phyloP scores from a whole-genome alignment of 2,329 filamentous ascomycete genomes.

The Cadophora sp. region DNA sequence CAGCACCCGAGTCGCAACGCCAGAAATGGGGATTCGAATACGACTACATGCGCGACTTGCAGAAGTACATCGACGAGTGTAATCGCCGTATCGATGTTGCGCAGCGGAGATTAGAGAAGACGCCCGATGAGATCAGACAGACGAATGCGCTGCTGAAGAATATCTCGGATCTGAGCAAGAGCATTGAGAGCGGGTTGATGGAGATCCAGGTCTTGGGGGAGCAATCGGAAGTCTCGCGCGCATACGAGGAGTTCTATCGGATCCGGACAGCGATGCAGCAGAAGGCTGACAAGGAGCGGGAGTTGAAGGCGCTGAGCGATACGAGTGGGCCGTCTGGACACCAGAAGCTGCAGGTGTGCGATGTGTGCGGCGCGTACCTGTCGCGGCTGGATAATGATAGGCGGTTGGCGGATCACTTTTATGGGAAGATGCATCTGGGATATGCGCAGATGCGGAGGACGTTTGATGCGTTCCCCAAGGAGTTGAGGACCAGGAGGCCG shows the following conservation, averaged over 20 bases:
- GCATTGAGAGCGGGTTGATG: slow-evolving; percentile 80
- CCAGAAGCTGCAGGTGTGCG: slow-evolving; percentile 98
- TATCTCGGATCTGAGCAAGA: slow-evolving; percentile 81
- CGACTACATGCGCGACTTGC: slow-evolving; percentile 95
- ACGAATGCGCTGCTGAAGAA: slow-evolving; percentile 88
- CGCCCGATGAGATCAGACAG: slow-evolving; percentile 94
- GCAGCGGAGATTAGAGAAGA: slow-evolving; percentile 92
- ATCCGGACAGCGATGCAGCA: slow-evolving; percentile 80
- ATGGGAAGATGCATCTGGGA: slow-evolving; percentile 98
- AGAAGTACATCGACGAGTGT: slow-evolving; percentile 96
- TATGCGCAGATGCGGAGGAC: slow-evolving; percentile 99
- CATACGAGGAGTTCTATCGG: slow-evolving; percentile 87
- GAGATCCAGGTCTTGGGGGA: slow-evolving; percentile 89
- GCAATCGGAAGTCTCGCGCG: slow-evolving; percentile 78
- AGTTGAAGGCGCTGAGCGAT: slow-evolving; percentile 89
- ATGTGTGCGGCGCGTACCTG: slow-evolving; percentile 96
- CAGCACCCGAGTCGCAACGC: slow-evolving; percentile 72
- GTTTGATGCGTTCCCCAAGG: slow-evolving; percentile 83
- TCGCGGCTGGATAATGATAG: slow-evolving; percentile 93
- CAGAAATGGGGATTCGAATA: slow-evolving; percentile 82
- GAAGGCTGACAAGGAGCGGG: slow-evolving; percentile 84
- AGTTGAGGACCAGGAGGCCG: slow-evolving; percentile 74
- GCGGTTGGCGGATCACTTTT: slow-evolving; percentile 94
- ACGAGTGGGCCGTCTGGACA: slow-evolving; percentile 92
- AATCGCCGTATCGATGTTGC: slow-evolving; percentile 91